phyloP scores from a whole-genome alignment of 257 asterid genomes.

The Mitragyna speciosa region DNA sequence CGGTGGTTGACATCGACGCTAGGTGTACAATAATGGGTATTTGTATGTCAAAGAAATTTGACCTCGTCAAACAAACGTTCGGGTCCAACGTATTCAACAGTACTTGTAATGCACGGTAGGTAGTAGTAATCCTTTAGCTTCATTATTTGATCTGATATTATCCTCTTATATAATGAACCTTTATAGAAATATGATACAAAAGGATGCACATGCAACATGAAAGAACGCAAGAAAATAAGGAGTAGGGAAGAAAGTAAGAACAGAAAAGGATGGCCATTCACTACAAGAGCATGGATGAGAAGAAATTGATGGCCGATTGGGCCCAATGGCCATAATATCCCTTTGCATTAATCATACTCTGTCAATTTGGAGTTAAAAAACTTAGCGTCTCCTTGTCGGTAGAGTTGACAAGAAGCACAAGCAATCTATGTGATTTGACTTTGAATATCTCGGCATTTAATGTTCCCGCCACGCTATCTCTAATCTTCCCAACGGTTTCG shows the following conservation, averaged over 20 bases:
- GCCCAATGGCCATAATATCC: neutral
- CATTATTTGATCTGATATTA: too few species aligned
- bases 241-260: neutral
- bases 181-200: neutral
- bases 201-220: neutral
- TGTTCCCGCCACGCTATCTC: conserved; percentile 12
- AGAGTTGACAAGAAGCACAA: neutral
- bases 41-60: neutral
- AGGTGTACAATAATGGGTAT: neutral
- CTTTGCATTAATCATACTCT: neutral
- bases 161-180: too few species aligned
- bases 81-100: neutral
- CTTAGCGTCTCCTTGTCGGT: neutral
- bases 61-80: neutral
- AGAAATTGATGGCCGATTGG: conserved; percentile 1
- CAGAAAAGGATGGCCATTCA: neutral
- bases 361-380: neutral
- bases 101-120: neutral
- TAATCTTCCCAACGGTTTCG: conserved; percentile 9
- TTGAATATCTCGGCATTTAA: neutral
- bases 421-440: neutral
- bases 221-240: neutral
- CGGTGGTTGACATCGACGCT: neutral
- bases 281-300: neutral
- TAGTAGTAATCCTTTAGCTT: too few species aligned